phyloP scores from a whole-genome alignment of 2,329 filamentous ascomycete genomes.

The Penicillium corylophilum region DNA sequence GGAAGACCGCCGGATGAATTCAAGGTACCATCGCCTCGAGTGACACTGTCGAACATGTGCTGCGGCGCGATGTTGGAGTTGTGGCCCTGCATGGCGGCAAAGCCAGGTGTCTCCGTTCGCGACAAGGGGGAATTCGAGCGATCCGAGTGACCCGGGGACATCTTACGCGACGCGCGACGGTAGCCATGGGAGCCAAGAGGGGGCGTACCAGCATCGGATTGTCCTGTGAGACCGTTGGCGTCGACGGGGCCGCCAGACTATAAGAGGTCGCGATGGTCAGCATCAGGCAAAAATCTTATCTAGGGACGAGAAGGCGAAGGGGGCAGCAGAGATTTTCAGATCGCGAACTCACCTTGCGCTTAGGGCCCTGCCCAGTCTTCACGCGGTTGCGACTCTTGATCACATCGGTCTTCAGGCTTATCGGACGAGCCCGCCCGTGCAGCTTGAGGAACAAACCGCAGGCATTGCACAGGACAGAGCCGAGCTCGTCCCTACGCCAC shows the following conservation, averaged over 20 bases:
- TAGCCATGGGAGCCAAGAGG: constrained; percentile 58
- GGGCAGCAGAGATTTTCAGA: constrained; percentile 24
- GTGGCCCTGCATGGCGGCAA: constrained; percentile 56
- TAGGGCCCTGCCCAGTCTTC: constrained; percentile 78
- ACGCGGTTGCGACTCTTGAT: constrained; percentile 99
- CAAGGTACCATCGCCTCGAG: constrained; percentile 67
- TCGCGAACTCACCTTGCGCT: constrained; percentile 69
- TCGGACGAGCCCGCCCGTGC: constrained; percentile 87
- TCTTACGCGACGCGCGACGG: constrained; percentile 69
- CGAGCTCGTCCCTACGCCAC: constrained; percentile 95
- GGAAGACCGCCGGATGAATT: constrained; percentile 53
- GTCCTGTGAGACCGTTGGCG: constrained; percentile 59
- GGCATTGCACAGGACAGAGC: constrained; percentile 95
- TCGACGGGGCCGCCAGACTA: constrained; percentile 48
- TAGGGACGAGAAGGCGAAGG: constrained; percentile 10
- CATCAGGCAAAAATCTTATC: constrained; percentile 25
- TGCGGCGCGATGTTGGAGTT: constrained; percentile 68
- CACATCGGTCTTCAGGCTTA: constrained; percentile 96
- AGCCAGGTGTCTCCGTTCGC: constrained; percentile 72
- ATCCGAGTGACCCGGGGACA: constrained; percentile 69
- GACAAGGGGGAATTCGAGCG: constrained; percentile 76
- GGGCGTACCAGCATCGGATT: constrained; percentile 57
- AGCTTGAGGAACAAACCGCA: constrained; percentile 97
- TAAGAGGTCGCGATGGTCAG: constrained; percentile 23
- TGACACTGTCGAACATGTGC: constrained; percentile 72